Evolutionary conservation across 345 rosid genomes (phyloP).

Genomic region (Orychophragmus violaceus): DNA sequence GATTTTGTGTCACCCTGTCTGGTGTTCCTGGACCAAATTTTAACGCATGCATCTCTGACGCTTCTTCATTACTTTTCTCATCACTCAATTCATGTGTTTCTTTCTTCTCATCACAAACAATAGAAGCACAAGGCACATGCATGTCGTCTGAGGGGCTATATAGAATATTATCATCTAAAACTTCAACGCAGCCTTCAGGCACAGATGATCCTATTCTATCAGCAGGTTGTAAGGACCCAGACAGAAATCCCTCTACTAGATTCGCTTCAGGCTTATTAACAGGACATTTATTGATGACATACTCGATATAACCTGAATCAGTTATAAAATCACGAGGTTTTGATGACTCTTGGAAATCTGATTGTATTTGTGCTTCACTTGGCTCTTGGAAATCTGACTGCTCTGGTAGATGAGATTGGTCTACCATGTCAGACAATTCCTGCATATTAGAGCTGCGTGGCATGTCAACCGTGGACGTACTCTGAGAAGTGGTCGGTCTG

Average conservation of each 20-base stretch:
- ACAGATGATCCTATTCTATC: conserved; percentile 37
- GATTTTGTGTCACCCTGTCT: conserved; percentile 18
- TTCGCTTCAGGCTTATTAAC: conserved; percentile 44
- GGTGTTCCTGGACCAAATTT: conserved; percentile 37
- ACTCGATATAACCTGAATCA: conserved; percentile 61
- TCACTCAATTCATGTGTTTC: conserved; percentile 42
- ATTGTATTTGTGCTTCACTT: conserved; percentile 22
- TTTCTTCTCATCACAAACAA: conserved; percentile 64
- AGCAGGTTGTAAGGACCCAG: conserved; percentile 33
- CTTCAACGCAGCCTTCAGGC: conserved; percentile 30
- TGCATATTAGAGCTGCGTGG: conserved; percentile 28
- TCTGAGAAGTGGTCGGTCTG: conserved; percentile 20
- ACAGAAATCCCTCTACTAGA: conserved; percentile 38
- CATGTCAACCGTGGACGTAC: conserved; percentile 32
- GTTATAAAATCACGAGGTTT: conserved; percentile 53
- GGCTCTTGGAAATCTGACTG: conserved; percentile 14
- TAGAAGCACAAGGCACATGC: conserved; percentile 36
- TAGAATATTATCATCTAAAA: conserved; percentile 32
- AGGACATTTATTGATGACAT: conserved; percentile 46
- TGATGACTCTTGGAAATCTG: conserved; percentile 32
- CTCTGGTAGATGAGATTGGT: conserved; percentile 25
- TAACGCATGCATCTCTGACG: conserved; percentile 22
- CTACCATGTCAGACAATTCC: conserved; percentile 19
- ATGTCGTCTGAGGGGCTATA: conserved; percentile 38
- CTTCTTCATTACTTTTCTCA: conserved; percentile 21